Conservation (phyloP, 352 stramenopile genomes). For the Elongisporangium senticosum region DNA sequence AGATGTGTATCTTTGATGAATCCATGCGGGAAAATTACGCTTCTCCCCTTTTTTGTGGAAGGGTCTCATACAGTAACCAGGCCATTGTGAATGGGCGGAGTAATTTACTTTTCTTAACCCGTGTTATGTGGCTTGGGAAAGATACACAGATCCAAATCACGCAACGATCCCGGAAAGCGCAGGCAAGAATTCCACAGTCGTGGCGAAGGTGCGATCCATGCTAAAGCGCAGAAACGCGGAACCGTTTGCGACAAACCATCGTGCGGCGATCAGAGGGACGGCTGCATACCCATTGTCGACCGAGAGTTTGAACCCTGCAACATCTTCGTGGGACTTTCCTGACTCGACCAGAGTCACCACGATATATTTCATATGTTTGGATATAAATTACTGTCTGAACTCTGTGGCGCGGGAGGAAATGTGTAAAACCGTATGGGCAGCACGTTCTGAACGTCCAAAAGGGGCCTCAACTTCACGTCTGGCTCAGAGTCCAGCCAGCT, state of each 20-base stretch:
- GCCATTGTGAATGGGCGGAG: neutral
- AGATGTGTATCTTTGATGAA: neutral
- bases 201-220: neutral
- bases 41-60: neutral
- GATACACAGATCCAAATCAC: neutral
- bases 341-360: neutral
- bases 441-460: neutral
- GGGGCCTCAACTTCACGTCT: neutral
- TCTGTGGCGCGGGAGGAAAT: neutral
- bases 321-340: neutral
- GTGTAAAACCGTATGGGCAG: neutral
- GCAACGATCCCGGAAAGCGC: neutral
- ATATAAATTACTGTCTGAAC: neutral
- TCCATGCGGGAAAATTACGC: neutral
- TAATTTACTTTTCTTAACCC: neutral
- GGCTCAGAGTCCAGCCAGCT: neutral
- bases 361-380: neutral
- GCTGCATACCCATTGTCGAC: neutral
- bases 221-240: neutral
- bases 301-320: neutral
- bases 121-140: neutral
- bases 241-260: neutral
- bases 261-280: neutral
- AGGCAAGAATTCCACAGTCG: neutral
- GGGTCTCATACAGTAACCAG: neutral